Base-by-base conservation (phyloP, 129 eudicot species). In the Lactuca saligna region DNA sequence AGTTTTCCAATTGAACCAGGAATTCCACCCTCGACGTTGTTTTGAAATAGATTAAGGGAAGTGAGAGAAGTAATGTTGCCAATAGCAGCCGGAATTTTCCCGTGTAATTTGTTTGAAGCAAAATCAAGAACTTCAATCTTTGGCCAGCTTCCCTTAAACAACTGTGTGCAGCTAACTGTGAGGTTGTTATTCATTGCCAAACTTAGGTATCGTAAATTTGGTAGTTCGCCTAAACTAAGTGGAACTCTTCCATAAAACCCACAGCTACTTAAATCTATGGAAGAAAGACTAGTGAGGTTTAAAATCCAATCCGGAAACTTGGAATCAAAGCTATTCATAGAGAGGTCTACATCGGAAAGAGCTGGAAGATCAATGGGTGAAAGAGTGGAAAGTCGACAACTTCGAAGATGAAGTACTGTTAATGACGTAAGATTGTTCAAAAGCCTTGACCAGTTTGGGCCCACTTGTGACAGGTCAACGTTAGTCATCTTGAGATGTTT, bases 1-100 rank as follows among this genome's bases (percentile, higher is more conserved):
- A 84, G 79, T 29, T 68, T 70, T 8, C 86, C 86, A 42, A 84
- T 70, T 10, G 83, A 65, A n/a, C 81, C 63, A 1, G 86, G 82
- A 42, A 84, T 29, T 13, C 77, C 79, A 56, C 86, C 86, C 35
- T 74, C 72, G 12, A 81, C 54, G 41, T 67, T 25, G 59, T 81
- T 81, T 3, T 46, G 62, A 9, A 9, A 78, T 10, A 81, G 68
- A 15, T 54, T 56, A 14, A 84, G 72, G 8, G 17, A 5, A 3
- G 70, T 75, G 6, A 84, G 75, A 53, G 57, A 66, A 15, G 64
- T 68, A 78, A 78, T 74, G 69, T 78, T 84, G 12, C 89, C 84
- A 20, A 84, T 62, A 38, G 65, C 17, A 61, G 49, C 25, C 8
- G 89, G 86, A 34, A 84, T 66, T 59, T 63, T 42, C 7, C 86